phyloP scores from a whole-genome alignment of 305 asterid species.

The Withania somnifera region DNA sequence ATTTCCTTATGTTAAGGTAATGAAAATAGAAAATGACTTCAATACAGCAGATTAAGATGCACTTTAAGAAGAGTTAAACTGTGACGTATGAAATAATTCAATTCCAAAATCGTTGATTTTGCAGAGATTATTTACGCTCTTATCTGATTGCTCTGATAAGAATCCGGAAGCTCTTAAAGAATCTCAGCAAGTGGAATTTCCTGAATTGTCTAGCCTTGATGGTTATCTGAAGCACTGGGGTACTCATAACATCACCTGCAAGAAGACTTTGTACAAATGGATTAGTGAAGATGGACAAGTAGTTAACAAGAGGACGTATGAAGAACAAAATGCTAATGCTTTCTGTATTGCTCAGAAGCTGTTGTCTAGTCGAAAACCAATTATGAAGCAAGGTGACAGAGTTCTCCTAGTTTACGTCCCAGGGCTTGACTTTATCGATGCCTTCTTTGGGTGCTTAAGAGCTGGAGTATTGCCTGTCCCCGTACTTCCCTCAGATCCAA shows the following conservation, averaged over 20 bases:
- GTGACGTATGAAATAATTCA: background rate
- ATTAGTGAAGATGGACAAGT: conserved; percentile 49
- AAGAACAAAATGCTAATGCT: conserved; percentile 57
- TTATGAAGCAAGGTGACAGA: conserved; percentile 54
- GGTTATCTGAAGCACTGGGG: conserved; percentile 68
- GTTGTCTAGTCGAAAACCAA: conserved; percentile 46
- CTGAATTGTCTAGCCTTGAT: conserved; percentile 49
- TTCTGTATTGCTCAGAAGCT: conserved; percentile 56
- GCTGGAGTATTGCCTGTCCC: conserved; percentile 75
- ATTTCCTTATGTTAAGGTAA: conserved; percentile 71
- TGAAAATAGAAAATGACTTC: background rate
- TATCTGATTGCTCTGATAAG: conserved; percentile 19
- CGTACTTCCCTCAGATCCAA: conserved; percentile 85
- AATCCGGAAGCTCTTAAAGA: conserved; percentile 34
- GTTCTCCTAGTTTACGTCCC: conserved; percentile 70
- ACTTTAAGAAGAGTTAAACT: background rate
- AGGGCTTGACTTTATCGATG: conserved; percentile 65
- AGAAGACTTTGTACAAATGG: conserved; percentile 67
- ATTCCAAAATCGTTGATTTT: conserved; percentile 5
- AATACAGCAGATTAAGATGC: background rate
- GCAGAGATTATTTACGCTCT: conserved; percentile 52
- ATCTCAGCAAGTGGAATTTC: conserved; percentile 42
- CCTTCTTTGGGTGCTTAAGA: conserved; percentile 78
- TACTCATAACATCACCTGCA: conserved; percentile 22
- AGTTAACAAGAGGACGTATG: conserved; percentile 32